phyloP scores from a whole-genome alignment of 176 grass and related monocot species.

The Themeda triandra region DNA sequence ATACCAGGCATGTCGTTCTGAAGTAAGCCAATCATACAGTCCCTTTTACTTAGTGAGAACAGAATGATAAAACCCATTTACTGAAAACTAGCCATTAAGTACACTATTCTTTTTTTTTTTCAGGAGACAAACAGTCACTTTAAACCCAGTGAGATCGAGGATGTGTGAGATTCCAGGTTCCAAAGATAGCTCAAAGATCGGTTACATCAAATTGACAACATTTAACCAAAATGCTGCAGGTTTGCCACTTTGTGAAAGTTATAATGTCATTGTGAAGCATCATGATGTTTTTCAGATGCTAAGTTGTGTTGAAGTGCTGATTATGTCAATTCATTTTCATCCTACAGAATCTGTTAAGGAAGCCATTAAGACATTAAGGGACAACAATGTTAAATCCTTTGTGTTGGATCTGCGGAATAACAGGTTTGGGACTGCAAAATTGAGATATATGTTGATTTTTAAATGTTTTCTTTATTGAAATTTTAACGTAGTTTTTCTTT shows the following conservation, averaged over 20 bases:
- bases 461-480: not conserved
- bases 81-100: not conserved
- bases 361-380: slow-evolving; percentile 81
- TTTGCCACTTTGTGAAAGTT: slow-evolving; percentile 12
- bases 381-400: slow-evolving; percentile 92
- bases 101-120: not conserved
- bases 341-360: slow-evolving; percentile 74
- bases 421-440: slow-evolving; percentile 51
- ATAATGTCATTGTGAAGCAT: not conserved
- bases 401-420: slow-evolving; percentile 93
- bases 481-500: slow-evolving; percentile 29
- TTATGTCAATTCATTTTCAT: not conserved
- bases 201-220: slow-evolving; percentile 98
- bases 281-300: not conserved
- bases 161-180: slow-evolving; percentile 85
- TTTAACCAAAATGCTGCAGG: slow-evolving; percentile 99
- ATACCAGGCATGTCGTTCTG: slow-evolving; percentile 57
- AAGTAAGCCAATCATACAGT: slow-evolving; percentile 45
- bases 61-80: not conserved
- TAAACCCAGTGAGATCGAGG: slow-evolving; percentile 82
- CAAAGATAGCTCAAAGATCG: slow-evolving; percentile 66
- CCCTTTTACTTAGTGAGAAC: not conserved
- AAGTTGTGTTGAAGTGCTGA: not conserved
- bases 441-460: not conserved
- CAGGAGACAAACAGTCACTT: slow-evolving; percentile 81